Conservation (phyloP, 441 rosid species). For the Theobroma grandiflorum region DNA sequence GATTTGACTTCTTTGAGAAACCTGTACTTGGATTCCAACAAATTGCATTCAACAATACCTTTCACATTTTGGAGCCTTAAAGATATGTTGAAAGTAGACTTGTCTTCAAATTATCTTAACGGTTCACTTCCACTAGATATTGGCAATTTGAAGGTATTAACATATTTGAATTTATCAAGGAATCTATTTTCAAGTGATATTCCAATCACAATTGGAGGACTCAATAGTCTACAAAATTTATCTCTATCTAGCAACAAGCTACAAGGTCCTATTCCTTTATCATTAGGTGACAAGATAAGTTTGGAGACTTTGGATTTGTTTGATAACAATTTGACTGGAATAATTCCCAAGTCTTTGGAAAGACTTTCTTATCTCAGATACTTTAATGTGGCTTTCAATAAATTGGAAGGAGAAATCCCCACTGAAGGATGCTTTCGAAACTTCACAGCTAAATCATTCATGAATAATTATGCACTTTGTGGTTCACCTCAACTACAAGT, state of each 20-base stretch:
- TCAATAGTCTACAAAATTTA: constrained; percentile 23
- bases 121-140: constrained; percentile 25
- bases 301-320: constrained; percentile 32
- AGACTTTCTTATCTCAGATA: constrained; percentile 4
- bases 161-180: constrained; percentile 21
- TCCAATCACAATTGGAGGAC: constrained; percentile 23
- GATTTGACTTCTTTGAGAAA: constrained; percentile 23
- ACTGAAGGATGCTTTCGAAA: constrained; percentile 23
- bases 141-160: constrained; percentile 27
- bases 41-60: constrained; percentile 18
- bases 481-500: constrained; percentile 7
- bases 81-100: constrained; percentile 1
- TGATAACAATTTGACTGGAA: constrained; percentile 31
- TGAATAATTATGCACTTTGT: constrained; percentile 23
- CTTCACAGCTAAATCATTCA: constrained; percentile 32
- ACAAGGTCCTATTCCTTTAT: constrained; percentile 31
- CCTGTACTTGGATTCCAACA: constrained; percentile 4
- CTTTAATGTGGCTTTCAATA: constrained; percentile 32
- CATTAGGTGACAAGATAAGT: constrained; percentile 28
- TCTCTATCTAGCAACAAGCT: constrained; percentile 23
- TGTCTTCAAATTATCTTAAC: constrained; percentile 34
- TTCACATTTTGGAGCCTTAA: constrained; percentile 24
- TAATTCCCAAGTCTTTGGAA: constrained; percentile 25
- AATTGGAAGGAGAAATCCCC: constrained; percentile 32
- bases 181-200: constrained; percentile 35